Percentiles rank a stretch among this genome's conserved stretches.
Evolutionary conservation across 441 rosid genomes (phyloP).

Genomic region (Lepidium campestre): DNA sequence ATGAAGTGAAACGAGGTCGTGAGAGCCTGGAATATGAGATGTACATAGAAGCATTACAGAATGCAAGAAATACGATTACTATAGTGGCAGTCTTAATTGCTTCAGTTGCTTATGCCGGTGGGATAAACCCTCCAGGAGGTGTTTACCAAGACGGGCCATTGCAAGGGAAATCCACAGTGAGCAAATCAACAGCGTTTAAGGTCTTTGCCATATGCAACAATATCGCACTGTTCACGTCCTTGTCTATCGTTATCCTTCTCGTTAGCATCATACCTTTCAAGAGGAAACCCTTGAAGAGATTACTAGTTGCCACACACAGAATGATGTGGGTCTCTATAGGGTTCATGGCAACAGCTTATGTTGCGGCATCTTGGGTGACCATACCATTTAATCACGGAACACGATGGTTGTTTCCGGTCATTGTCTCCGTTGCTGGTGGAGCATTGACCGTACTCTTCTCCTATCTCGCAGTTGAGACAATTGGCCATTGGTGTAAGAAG

Average conservation of each 20-base stretch:
- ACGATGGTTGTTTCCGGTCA: conserved; percentile 33
- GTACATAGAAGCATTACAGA: conserved; percentile 46
- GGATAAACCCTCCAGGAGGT: conserved; percentile 59
- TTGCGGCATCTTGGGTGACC: conserved; percentile 47
- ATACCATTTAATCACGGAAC: conserved; percentile 32
- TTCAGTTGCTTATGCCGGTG: conserved; percentile 51
- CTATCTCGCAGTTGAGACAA: conserved; percentile 34
- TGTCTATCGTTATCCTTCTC: conserved; percentile 40
- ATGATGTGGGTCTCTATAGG: conserved; percentile 52
- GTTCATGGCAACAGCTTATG: conserved; percentile 44
- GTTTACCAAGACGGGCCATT: conserved; percentile 20
- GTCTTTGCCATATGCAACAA: conserved; percentile 49
- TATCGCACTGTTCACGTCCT: conserved; percentile 43
- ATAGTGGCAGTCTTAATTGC: conserved; percentile 52
- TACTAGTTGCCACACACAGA: conserved; percentile 41
- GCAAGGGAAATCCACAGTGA: conserved; percentile 32
- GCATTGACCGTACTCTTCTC: conserved; percentile 26
- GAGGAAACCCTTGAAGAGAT: conserved; percentile 39
- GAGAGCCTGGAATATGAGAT: conserved; percentile 25
- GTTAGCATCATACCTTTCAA: conserved; percentile 52
- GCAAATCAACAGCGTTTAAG: conserved; percentile 32
- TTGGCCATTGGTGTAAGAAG: conserved; percentile 34
- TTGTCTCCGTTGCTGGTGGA: conserved; percentile 39
- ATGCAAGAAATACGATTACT: conserved; percentile 48
- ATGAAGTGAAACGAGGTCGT: background rate